These are phyloP conservation scores for Veloboletus limbatus DNA, from an alignment of 1,284 basidiomycete genomes.

Conservation along the genomic window DNA sequence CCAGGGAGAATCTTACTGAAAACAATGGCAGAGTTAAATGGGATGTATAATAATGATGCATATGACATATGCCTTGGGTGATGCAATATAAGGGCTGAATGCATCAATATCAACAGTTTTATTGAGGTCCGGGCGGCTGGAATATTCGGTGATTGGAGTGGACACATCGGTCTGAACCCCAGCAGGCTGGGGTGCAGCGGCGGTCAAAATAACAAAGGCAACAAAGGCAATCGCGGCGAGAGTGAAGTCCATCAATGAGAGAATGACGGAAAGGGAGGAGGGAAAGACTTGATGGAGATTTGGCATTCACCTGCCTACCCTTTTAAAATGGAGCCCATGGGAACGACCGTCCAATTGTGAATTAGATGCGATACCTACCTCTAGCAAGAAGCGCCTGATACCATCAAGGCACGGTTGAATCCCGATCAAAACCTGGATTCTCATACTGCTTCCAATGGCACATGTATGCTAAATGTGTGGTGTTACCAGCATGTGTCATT, in stretches of 20 bases:
- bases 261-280: background rate
- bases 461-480: too few species aligned
- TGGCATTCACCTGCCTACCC: too few species aligned
- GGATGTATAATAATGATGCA: background rate
- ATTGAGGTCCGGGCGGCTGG: slow-evolving; percentile 6
- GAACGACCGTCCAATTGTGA: too few species aligned
- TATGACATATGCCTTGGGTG: slow-evolving; percentile 11
- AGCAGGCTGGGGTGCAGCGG: slow-evolving; percentile 10
- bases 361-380: too few species aligned
- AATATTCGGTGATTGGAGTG: slow-evolving; percentile 18
- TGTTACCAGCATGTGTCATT: too few species aligned
- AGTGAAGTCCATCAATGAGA: slow-evolving; percentile 21
- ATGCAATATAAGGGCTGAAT: slow-evolving; percentile 12
- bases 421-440: too few species aligned
- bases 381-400: too few species aligned
- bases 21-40: background rate
- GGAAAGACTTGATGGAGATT: too few species aligned
- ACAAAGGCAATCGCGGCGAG: slow-evolving; percentile 10
- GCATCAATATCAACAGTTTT: slow-evolving; percentile 10
- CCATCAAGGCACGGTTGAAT: too few species aligned
- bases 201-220: slow-evolving; percentile 13
- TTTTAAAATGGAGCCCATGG: background rate
- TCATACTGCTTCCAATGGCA: too few species aligned
- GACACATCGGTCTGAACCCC: background rate
- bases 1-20: slow-evolving; percentile 12